A percentile compares a stretch with the other conserved stretches of the same genome.
Evolutionary conservation across 352 stramenopile genomes (phyloP).

Genomic region (Blastocystis sp.): DNA sequence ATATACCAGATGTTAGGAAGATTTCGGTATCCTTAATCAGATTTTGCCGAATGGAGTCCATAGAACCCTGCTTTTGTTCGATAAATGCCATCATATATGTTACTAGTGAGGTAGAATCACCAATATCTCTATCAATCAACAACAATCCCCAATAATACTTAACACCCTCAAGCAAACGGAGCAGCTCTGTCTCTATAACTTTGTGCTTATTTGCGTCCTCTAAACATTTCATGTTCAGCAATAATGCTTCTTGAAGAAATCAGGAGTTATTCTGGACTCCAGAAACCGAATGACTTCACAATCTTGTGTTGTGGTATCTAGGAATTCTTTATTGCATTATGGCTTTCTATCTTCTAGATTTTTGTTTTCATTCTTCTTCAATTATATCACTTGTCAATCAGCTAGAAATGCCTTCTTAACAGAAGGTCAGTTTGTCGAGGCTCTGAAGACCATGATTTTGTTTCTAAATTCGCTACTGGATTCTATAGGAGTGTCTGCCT

Average conservation of each 20-base stretch:
- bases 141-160: not conserved
- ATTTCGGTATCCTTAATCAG: constrained; percentile 12
- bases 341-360: too few relatives aligned
- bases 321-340: too few relatives aligned
- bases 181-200: not conserved
- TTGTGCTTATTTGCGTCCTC: not conserved
- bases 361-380: too few relatives aligned
- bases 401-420: too few relatives aligned
- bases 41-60: not conserved
- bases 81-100: constrained; percentile 42
- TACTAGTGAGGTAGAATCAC: not conserved
- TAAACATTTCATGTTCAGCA: constrained; percentile 29
- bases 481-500: too few relatives aligned
- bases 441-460: too few relatives aligned
- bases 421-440: too few relatives aligned
- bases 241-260: not conserved
- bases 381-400: too few relatives aligned
- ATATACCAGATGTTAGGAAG: constrained; percentile 23
- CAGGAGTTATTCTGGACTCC: too few relatives aligned
- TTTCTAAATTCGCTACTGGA: too few relatives aligned
- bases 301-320: too few relatives aligned
- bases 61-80: not conserved
- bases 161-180: not conserved
- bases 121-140: constrained; percentile 17
- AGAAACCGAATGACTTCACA: too few relatives aligned